Evolutionary conservation across 768 basidiomycete species (phyloP), one percentile per base, ranked within the genome.

Genomic region (Leccinum imitatum): DNA sequence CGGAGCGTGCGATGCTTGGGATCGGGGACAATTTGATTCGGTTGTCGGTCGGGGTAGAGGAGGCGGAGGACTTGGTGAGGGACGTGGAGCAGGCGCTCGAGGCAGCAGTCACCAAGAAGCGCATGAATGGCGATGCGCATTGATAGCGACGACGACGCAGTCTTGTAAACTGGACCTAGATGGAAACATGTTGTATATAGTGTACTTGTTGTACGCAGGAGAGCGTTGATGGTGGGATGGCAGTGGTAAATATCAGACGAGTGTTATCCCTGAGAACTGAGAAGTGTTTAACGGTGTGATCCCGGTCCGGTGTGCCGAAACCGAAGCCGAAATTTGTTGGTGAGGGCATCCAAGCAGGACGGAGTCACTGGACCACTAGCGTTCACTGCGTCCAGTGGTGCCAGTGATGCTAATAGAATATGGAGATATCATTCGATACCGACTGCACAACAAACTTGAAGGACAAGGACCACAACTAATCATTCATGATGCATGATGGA

Each of bases 11-110:
- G 30, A 54, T 75, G 14, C 76, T 94, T 30, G 95, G 95, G 1
- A 93, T 98, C 61, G 84, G 84, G 5, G 87, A 87, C 19, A 84
- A 88, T 62, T 72, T 96, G 59, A 77, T 97, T 3, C 78, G 95
- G 17, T 72, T 98, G 63, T 89, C 87, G 37, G 91, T 95, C 1
- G 95, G 95, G 3, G 82, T 96, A 14, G 96, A 98, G 75, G 95
- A 98, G 54, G 79, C 71, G 14, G 88, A 90, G 21, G 23, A 98
- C 76, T 69, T 98, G 51, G 75, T 95, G 33, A 56, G 61, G 8
- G 71, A 72, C 35, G 54, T 72, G 9, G 69, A 71, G 3, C 67
- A 67, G 58, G 71, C 71, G 17, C 71, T 72, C 27, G 61, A 71
- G 52, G 56, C 46, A 10, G 71, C 65, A 0, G 58, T 59, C 23